Evolutionary conservation across 768 basidiomycete genomes (phyloP), one percentile per base, ranked within the genome.

Genomic region (Termitomyces eurrhizus): DNA sequence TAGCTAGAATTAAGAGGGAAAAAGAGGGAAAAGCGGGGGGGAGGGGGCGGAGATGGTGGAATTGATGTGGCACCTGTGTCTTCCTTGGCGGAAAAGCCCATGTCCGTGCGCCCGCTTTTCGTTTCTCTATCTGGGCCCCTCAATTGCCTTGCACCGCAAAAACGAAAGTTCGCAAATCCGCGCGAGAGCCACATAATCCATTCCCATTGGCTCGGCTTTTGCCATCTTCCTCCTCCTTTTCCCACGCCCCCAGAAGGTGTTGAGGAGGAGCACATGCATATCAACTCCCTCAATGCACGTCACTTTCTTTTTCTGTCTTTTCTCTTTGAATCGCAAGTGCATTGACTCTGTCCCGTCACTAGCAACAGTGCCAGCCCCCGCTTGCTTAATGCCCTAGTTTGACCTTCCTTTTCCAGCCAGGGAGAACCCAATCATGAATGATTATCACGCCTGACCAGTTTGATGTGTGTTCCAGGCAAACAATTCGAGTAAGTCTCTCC

Each of bases 201-300:
- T 57, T 68, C 67, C 66, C 49, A 76, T 76, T 76, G 75, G 75
- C 63, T 66, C 75, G 74, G 75, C 73, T 51, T 64, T 72, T 72
- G 62, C 75, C 75, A 74, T 74, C 74, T 73, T 75, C 74, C 71
- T 68, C n/a, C 51, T 12, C 7, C 35, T 21, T 29, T 58, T 64
- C 62, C 61, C 64, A 62, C 64, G 58, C 57, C 26, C 29, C 2
- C 33, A 29, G 52, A 58, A 59, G 58, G 21, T 52, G 49, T 3
- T 18, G 51, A 48, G 52, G 52, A 59, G 58, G 58, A 54, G 51
- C 11, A 58, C 58, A 58, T 50, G 32, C 18, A 21, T 29, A 21
- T 21, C 21, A 21, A 21, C 21, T 21, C 21, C 21, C 21, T 21
- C 21, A 21, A 21, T 21, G 21, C 21, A 21, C 21, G 21, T 21